Conservation (phyloP, 805 yeast species). For the Ogataea nitratoaversa region DNA sequence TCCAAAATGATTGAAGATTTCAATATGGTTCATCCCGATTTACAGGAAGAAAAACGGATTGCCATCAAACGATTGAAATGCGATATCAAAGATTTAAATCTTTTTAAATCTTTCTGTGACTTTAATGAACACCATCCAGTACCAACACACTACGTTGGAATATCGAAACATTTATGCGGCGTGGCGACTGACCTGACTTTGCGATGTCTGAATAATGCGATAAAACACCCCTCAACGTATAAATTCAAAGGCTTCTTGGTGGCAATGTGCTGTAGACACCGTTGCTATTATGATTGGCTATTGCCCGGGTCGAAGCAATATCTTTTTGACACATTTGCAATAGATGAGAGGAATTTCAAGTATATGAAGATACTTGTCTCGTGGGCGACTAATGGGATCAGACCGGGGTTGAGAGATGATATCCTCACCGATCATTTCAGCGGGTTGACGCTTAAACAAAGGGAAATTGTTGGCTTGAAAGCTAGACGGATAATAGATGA, state of each 20-base stretch:
- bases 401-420: conserved; percentile 35
- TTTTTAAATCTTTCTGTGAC: conserved; percentile 41
- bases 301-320: conserved; percentile 43
- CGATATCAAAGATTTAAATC: conserved; percentile 73
- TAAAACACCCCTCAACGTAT: conserved; percentile 6
- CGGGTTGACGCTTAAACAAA: conserved; percentile 40
- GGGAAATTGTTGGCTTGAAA: conserved; percentile 57
- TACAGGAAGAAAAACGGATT: background rate
- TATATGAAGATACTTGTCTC: conserved; percentile 62
- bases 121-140: conserved; percentile 9
- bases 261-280: conserved; percentile 93
- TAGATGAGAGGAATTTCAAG: conserved; percentile 29
- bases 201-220: conserved; percentile 45
- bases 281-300: conserved; percentile 59
- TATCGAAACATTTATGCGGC: conserved; percentile 90
- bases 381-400: conserved; percentile 82
- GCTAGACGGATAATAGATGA: conserved; percentile 76
- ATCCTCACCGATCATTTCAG: conserved; percentile 43
- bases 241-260: conserved; percentile 56
- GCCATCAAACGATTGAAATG: conserved; percentile 48
- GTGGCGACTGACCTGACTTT: conserved; percentile 89
- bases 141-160: conserved; percentile 47
- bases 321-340: conserved; percentile 29
- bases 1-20: conserved; percentile 57
- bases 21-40: conserved; percentile 16